These are phyloP conservation scores for Rhizopogon parksii DNA, from an alignment of 1,284 basidiomycete genomes.

Conservation along the genomic window DNA sequence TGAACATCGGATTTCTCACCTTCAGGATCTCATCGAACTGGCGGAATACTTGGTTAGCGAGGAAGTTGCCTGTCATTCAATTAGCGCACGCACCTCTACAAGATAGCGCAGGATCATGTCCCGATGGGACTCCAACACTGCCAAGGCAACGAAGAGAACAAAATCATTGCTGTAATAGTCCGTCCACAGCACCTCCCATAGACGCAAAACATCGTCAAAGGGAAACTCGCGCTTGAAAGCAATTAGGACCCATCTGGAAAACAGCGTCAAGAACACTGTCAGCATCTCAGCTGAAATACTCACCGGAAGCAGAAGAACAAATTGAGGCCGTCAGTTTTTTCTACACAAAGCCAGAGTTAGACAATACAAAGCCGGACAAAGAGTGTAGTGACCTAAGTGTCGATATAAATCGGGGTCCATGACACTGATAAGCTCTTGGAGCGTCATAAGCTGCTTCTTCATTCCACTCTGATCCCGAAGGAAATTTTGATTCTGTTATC, in stretches of 20 bases:
- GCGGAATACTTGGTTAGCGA: slow-evolving; percentile 7
- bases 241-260: slow-evolving; percentile 74
- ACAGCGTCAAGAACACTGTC: neutral
- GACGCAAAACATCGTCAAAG: slow-evolving; percentile 78
- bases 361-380: slow-evolving; percentile 1
- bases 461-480: slow-evolving; percentile 96
- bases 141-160: slow-evolving; percentile 91
- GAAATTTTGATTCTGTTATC: slow-evolving; percentile 81
- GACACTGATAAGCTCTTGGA: slow-evolving; percentile 85
- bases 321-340: slow-evolving; percentile 87
- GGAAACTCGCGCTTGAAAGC: slow-evolving; percentile 94
- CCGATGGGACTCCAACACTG: slow-evolving; percentile 88
- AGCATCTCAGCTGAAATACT: slow-evolving; percentile 13
- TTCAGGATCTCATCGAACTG: slow-evolving; percentile 86
- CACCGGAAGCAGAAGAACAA: slow-evolving; percentile 98
- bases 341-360: slow-evolving; percentile 32
- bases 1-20: slow-evolving; percentile 31
- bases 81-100: slow-evolving; percentile 57
- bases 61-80: neutral
- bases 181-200: slow-evolving; percentile 98
- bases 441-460: slow-evolving; percentile 85
- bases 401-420: slow-evolving; percentile 94
- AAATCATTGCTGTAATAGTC: slow-evolving; percentile 85
- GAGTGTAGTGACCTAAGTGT: slow-evolving; percentile 58
- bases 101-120: slow-evolving; percentile 93